Percentiles rank a stretch among this genome's conserved stretches.
These are phyloP conservation scores for Silene noctiflora DNA, from an alignment of 179 eudicot species.

Conservation along the genomic window DNA sequence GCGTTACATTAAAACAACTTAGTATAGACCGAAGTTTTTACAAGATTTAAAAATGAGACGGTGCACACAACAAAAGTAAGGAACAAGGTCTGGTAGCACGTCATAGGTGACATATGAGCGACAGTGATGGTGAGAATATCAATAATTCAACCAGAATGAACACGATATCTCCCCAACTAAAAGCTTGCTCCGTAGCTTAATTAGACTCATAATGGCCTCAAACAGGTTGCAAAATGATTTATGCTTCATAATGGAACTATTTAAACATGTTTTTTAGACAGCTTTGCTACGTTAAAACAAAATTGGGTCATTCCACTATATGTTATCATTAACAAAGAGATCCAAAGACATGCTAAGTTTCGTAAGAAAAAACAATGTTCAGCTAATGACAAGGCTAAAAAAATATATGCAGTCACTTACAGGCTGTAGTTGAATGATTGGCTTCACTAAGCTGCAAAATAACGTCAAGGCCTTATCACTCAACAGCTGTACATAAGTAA, in stretches of 20 bases:
- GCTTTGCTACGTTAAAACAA: conserved; percentile 10
- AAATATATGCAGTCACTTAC: conserved; percentile 35
- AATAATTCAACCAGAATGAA: background rate
- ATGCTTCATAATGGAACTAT: conserved; percentile 4
- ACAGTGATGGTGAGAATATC: background rate
- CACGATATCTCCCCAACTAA: background rate
- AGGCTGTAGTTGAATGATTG: conserved; percentile 40
- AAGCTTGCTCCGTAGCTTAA: background rate
- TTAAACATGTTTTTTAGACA: conserved; percentile 1
- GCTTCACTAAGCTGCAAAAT: conserved; percentile 47
- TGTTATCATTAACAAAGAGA: background rate
- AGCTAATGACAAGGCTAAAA: conserved; percentile 1
- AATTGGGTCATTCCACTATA: conserved; percentile 12
- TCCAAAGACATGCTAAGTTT: background rate
- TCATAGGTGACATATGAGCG: background rate
- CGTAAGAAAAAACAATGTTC: background rate
- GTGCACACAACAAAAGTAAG: background rate
- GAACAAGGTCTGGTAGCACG: background rate
- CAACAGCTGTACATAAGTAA: background rate
- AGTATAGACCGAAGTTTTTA: background rate
- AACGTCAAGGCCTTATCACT: conserved; percentile 4
- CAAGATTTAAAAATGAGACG: background rate
- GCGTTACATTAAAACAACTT: background rate
- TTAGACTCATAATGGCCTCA: conserved; percentile 1
- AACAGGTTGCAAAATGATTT: background rate